Base-by-base conservation (phyloP, 1,284 basidiomycete genomes). In the Apiotrichum akiyoshidainum region DNA sequence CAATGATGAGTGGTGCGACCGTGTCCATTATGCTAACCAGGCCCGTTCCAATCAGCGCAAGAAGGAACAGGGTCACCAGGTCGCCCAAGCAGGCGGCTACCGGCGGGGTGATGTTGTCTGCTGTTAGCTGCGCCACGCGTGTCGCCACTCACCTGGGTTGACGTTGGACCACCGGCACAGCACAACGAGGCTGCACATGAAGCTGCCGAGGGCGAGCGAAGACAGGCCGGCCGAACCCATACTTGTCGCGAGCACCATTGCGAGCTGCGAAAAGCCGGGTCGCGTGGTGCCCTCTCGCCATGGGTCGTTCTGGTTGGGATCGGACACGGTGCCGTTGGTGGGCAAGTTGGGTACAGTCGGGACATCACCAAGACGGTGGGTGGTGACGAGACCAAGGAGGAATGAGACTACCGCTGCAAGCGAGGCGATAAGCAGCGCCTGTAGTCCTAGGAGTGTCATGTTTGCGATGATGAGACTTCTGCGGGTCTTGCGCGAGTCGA, bases 21-120 rank as follows among this genome's bases (percentile, higher is more conserved):
- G 88, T 87, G 69, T 85, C 81, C 53, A 90, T 80, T 57, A 85
- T 80, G 47, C 81, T 79, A 45, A 92, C 84, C 54, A 92, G 83
- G 9, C 84, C 59, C 1, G 86, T 69, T 11, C 78, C 77, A 10
- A 88, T 81, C 12, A 83, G 62, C 13, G 87, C 88, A 2, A 91
- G 79, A 49, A 95, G 83, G 58, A 88, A 84, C 47, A 98, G 84
- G 0, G 95, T 96, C 54, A 97, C 82, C 34, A 99, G 82, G 71
- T 98, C 95, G 11, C 95, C 94, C 0, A 98, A 82, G 64, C 91
- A 94, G 3, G 92, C 86, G 0, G 95, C 95, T 7, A 98, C 82
- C 0, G 95, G 92, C 0, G 94, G 91, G 4, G 93, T 90, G 64
- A 98, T 95, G 74, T 98, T 98, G 73, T 97, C 92, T 91, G 65